Evolutionary conservation across 139 green algal genomes (phyloP), one percentile per base, ranked within the genome.

Genomic region (Chlorella vulgaris): DNA sequence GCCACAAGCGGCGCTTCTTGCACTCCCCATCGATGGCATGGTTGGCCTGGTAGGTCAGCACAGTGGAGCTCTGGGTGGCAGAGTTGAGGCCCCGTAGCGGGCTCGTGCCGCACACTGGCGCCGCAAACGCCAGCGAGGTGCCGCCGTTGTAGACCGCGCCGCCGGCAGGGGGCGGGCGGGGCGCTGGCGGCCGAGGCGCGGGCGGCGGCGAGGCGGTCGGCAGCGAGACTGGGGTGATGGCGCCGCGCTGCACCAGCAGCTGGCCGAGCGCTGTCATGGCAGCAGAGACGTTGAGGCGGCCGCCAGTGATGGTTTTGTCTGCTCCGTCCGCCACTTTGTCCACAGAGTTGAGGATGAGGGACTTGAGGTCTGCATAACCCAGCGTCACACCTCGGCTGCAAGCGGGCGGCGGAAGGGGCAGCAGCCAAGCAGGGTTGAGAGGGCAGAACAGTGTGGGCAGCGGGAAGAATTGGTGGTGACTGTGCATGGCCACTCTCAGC

Each of bases 11-110:
- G 18, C 74, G 19, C 55, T 42, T 78, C 29, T 29, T 50, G 80
- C 84, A 88, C 3, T 77, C 43, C 24, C 84, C 84, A 38, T 88
- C 73, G 26, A 83, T 74, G 0, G 71, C 84, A 2, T 63, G 19
- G 71, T 40, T 65, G 38, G 80, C 74, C 8, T 36, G 22, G 39
- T 75, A n/a, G 1, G 13, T 18, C 18, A 43, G 53, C 0, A n/a
- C 8, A 4, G 71, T 60, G 38, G 65, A 50, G 35, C 77, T 76
- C 38, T 69, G 55, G 24, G 40, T 69, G 26, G 77, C 77, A 7
- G 66, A 67, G 65, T 60, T 84, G 39, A 69, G 66, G 42, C 80
- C 80, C 10, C 29, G 28, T 51, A 83, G 43, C 22, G 35, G 28
- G 35, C 40, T 81, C 38, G 74, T 81, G 53, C 84, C 84, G 79